Evolutionary conservation across 2,329 filamentous ascomycete species (phyloP), one percentile per base, ranked within the genome.

Genomic region (Coleophoma cylindrospora): DNA sequence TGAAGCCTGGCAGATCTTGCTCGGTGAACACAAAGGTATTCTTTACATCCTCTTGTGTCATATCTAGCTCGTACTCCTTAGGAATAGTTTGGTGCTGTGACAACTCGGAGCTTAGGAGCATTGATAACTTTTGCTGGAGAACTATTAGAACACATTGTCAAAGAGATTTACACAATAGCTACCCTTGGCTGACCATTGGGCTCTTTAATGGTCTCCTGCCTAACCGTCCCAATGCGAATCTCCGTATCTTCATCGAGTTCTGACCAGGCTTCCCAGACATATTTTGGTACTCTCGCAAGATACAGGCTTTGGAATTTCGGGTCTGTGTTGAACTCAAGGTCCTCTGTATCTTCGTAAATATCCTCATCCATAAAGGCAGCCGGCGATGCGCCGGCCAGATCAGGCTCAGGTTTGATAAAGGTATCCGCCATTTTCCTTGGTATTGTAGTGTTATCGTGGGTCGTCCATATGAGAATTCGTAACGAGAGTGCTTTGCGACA

Each of bases 21-120:
- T 99, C 94, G 38, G 87, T 91, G 65, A 99, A 99, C 50, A 97
- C 75, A 65, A 87, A 95, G 17, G 91, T 94, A 68, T 96, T 96
- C 62, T 81, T 82, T 34, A 92, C 82, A n/a, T 80, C 70, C 40
- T 74, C 66, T 38, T 82, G 79, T 21, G 80, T 84, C 43, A 90
- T 76, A 43, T 90, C 84, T 51, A 97, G 73, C 57, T 89, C 81
- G 70, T 96, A 99, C 63, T 95, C 90, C 63, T 89, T 89, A 11
- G 91, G 91, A n/a, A 96, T 76, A 5, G 77, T 72, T 58, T 86
- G 79, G 65, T 95, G 90, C 55, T 83, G 76, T 8, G 80, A 74
- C 46, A 86, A 74, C 47, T 83, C 76, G 19, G 76, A 76, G 61
- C 77, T 74, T 40, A 96, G 76, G 54, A 90, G 79, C 71, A 95